Base-by-base conservation (phyloP, 345 rosid species). In the Aethionema arabicum region DNA sequence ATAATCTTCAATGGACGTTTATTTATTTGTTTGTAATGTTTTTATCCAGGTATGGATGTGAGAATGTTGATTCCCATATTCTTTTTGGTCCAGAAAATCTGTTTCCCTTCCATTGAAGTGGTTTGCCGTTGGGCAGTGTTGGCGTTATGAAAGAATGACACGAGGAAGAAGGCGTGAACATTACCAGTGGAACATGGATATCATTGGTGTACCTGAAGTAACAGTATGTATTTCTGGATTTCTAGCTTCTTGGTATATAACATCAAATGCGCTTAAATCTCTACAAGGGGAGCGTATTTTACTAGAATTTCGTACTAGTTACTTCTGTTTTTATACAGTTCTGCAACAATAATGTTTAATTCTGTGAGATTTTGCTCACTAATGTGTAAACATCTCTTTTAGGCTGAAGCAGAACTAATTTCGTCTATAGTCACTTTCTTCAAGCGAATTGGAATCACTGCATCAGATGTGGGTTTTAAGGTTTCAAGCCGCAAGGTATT, bases 131-230 rank as follows among this genome's bases (percentile, higher is more conserved):
- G 98, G 98, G 16, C 97, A 92, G 72, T 89, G 97, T 77, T 92
- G 98, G 98, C 76, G 98, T 11, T 92, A 92, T 65, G 98, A 89
- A 72, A 84, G 98, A 67, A 92, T 92, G 98, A 92, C 97, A 3
- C 82, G 97, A 74, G 99, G 97, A 33, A 79, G 96, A 53, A 90
- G 95, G 13, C 95, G 97, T 16, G 96, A 92, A 76, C 99, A 92
- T 79, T 92, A 92, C 66, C 99, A 92, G 57, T 85, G 99, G 99
- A 89, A 92, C 74, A 92, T 92, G 99, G 99, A 92, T 79, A 84
- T 89, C n/a, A 81, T 87, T 42, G 99, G 96, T 64, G 87, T 86
- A 15, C 88, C 97, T 63, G 84, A 84, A 75, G 95, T 92, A 38
- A 80, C 82, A 0, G 97, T 92, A 66, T 74, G 84, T 69, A 42